Evolutionary conservation across 805 yeast species (phyloP).

Genomic region (Hanseniaspora lindneri): DNA sequence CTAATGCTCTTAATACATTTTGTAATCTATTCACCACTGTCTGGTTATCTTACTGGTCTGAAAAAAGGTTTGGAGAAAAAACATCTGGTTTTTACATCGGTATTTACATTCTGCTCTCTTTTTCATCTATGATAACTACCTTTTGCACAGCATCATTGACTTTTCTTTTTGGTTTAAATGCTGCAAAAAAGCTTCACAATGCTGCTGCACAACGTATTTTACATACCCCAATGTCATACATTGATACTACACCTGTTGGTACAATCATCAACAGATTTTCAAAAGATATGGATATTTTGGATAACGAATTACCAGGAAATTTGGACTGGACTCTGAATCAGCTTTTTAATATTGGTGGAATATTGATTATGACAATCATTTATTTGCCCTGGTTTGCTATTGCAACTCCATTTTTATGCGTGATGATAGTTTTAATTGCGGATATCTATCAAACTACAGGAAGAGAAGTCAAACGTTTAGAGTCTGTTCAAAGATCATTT

Average conservation of each 20-base stretch:
- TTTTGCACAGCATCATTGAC: constrained; percentile 35
- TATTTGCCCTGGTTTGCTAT: constrained; percentile 70
- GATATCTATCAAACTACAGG: constrained; percentile 57
- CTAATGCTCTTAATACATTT: neutral
- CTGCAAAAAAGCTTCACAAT: constrained; percentile 51
- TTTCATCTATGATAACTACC: constrained; percentile 37
- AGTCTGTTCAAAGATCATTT: constrained; percentile 55
- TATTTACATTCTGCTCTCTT: constrained; percentile 49
- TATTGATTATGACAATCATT: constrained; percentile 51
- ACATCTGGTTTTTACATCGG: constrained; percentile 59
- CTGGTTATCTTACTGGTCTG: constrained; percentile 79
- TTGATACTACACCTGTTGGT: constrained; percentile 83
- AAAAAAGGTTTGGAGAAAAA: constrained; percentile 37
- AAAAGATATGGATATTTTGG: constrained; percentile 67
- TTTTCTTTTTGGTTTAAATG: constrained; percentile 41
- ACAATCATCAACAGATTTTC: constrained; percentile 73
- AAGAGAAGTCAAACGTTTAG: constrained; percentile 65
- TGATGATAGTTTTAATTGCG: constrained; percentile 33
- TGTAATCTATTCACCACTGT: constrained; percentile 41
- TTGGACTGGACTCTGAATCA: constrained; percentile 48
- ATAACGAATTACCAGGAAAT: constrained; percentile 60
- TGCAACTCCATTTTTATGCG: constrained; percentile 44
- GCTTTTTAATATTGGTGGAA: constrained; percentile 41
- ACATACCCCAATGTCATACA: constrained; percentile 69
- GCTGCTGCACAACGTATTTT: constrained; percentile 48